Evolutionary conservation across 495 filamentous ascomycete species (phyloP), one percentile per base, ranked within the genome.

Genomic region (Aspergillus nanangensis): DNA sequence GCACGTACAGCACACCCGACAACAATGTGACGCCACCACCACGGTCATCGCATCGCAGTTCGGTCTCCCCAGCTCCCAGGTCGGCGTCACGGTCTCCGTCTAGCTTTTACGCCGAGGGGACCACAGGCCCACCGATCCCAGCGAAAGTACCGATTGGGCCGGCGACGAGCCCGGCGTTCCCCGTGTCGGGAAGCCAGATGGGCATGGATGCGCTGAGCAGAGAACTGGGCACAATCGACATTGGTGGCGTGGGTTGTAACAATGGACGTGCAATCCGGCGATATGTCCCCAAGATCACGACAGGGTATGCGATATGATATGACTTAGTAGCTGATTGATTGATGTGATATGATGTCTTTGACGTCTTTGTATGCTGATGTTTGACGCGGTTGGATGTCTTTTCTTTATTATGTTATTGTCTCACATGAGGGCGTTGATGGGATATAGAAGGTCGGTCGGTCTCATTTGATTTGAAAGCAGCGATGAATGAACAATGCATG

Each of bases 141-240:
- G 81, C 80, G 7, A 93, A 94, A 62, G 71, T 91, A 4, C 85
- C 89, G 3, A 66, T 87, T 3, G 69, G 55, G 53, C 55, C 68
- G 34, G 55, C 65, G 48, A 45, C 45, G 51, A 52, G 39, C 15
- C 59, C 56, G 18, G 56, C 43, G 29, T 65, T 62, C 23, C 55
- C 54, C 9, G 53, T 66, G 18, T 46, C 60, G 45, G 44, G 60
- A 46, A 58, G 62, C 27, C 67, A 66, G 32, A 67, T 64, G 36
- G 67, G 71, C 60, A 81, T 74, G 72, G 74, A 65, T 61, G 80
- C 86, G 8, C 65, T 95, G 44, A 85, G 88, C 58, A 78, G 88
- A 45, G 90, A 95, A 65, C 74, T 96, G 64, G 80, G 78, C 48
- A 79, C 73, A 22, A 95, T 96, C 51, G 87, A 96, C 65, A 86